Evolutionary conservation across 1,284 basidiomycete species (phyloP), one percentile per base, ranked within the genome.

Genomic region (Naganishia sp.): DNA sequence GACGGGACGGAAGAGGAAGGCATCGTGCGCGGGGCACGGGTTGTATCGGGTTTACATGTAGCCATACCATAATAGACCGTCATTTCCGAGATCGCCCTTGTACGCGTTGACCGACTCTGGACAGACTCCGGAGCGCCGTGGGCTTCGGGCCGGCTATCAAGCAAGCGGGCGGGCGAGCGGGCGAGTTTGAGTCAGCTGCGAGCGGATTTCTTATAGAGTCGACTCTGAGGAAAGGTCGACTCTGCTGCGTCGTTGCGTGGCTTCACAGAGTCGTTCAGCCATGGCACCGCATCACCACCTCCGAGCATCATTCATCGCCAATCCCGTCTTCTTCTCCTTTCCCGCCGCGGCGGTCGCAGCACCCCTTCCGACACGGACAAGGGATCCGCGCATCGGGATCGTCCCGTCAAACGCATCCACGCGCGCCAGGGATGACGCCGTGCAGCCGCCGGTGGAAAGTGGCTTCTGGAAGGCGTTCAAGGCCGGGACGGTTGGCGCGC

Each of bases 241-340:
- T n/a, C n/a, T n/a, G n/a, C n/a, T n/a, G n/a, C n/a, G n/a, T n/a
- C n/a, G n/a, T n/a, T n/a, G n/a, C n/a, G n/a, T n/a, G n/a, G n/a
- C 23, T 50, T 50, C 3, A 23, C 47, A 3, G 11, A 35, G 1
- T 39, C 28, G 11, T 23, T 3, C 58, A 61, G 28, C 35, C 47
- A 61, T 61, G 58, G 47, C 58, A 17, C 58, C 58, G 1, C 58
- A 61, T 28, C 58, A 61, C 18, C 58, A 61, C 23, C 35, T 61
- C 9, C 58, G 58, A 23, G 35, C 58, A 42, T 49, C 58, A 28
- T 61, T 61, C 47, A 35, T 51, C 32, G 18, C 58, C 6, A 61
- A 61, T 18, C 58, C 58, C n/a, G 58, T 25, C 21, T 32, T 61
- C 32, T 61, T 61, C n/a, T 61, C 58, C 13, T 61, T 61, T 13